These are phyloP conservation scores for Mycena indigotica DNA, from an alignment of 768 basidiomycete genomes.

Conservation along the genomic window DNA sequence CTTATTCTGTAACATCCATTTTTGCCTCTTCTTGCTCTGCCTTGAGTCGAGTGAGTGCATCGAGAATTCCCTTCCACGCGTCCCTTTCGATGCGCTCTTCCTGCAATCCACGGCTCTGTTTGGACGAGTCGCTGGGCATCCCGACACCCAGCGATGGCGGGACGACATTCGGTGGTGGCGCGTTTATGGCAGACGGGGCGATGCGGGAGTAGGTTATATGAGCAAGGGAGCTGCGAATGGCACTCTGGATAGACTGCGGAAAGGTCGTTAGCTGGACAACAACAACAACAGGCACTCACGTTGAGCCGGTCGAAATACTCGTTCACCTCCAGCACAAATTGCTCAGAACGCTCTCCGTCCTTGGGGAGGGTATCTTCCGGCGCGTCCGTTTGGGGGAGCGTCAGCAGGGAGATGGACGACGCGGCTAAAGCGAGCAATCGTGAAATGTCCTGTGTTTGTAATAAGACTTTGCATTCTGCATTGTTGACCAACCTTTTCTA, in stretches of 20 bases:
- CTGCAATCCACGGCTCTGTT: slow-evolving; percentile 64
- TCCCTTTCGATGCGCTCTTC: slow-evolving; percentile 76
- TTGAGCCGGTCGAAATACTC: slow-evolving; percentile 85
- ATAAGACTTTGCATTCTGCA: neutral
- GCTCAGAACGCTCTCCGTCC: slow-evolving; percentile 82
- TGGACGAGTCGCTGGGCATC: slow-evolving; percentile 48
- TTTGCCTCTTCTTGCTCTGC: slow-evolving; percentile 32
- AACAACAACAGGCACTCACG: too few relatives aligned
- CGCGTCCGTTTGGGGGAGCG: slow-evolving; percentile 80
- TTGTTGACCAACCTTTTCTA: slow-evolving; percentile 63
- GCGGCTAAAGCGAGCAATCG: slow-evolving; percentile 75
- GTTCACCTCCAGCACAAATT: slow-evolving; percentile 82
- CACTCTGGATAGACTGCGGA: slow-evolving; percentile 70
- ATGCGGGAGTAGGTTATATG: slow-evolving; percentile 82
- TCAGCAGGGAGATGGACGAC: slow-evolving; percentile 76
- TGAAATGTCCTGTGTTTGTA: slow-evolving; percentile 63
- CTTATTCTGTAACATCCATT: too few relatives aligned
- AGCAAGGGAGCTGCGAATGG: slow-evolving; percentile 76
- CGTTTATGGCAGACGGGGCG: slow-evolving; percentile 85
- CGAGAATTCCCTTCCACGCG: slow-evolving; percentile 76
- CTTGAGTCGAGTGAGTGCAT: slow-evolving; percentile 67
- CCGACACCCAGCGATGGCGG: slow-evolving; percentile 81
- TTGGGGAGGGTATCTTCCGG: slow-evolving; percentile 70
- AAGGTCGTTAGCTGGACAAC: slow-evolving; percentile 2
- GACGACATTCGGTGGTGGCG: slow-evolving; percentile 70